Base-by-base conservation (phyloP, 1,284 basidiomycete species). In the Cerrena zonata region DNA sequence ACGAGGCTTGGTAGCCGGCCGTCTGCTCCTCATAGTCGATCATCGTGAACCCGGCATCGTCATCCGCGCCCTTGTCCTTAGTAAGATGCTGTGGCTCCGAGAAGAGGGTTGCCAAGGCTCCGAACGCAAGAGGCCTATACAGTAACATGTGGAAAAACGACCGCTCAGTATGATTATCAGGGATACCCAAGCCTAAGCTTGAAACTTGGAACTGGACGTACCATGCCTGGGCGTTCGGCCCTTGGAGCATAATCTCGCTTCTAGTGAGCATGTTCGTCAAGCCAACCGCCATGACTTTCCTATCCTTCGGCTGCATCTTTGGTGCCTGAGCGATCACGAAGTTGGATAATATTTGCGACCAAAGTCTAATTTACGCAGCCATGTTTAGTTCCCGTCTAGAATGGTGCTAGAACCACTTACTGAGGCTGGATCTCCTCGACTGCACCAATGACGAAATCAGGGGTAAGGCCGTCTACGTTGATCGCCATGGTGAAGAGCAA, bases 1-100 rank as follows among this genome's bases (percentile, higher is more conserved):
- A 99, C 2, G 88, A 86, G 0, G 90, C 89, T 66, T 99, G 95
- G 71, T 97, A 99, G 0, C 92, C 91, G 3, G 86, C 83, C 5
- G 87, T 78, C 63, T 89, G 86, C 62, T 91, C 95, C 63, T 98
- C 94, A 56, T 84, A 85, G 67, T 98, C 95, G 42, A 95, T 80
- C 40, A 82, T 78, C 1, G 87, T 88, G 30, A 91, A 63, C 0
- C 83, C 86, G 0, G 76, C 78, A 44, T 80, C 73, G 1, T 83
- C 64, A 52, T 90, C 83, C 21, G 80, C 75, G 2, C 65, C 65
- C 45, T 73, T 68, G 44, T 72, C 73, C 15, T 69, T 72, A 3
- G 70, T 76, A 48, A 91, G 75, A 55, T 88, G 79, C 58, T 89
- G 82, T 0, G 86, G 81, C 53, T 91, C 80, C 49, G 74, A 76